Evolutionary conservation across 441 rosid species (phyloP).

Genomic region (Adansonia grandidieri): DNA sequence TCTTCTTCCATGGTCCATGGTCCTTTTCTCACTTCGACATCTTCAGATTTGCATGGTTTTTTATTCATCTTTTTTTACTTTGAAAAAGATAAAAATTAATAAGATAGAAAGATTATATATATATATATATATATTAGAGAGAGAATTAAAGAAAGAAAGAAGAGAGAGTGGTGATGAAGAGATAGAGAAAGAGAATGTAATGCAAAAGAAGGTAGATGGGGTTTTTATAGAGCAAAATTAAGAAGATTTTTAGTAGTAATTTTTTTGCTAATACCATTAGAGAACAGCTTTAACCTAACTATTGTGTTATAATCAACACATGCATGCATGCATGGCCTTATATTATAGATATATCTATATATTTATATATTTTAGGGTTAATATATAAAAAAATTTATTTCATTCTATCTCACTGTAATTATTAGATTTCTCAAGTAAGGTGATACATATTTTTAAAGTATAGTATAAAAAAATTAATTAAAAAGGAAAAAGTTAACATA

Average conservation of each 20-base stretch:
- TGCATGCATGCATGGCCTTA: constrained; percentile 17
- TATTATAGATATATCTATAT: not conserved
- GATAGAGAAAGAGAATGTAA: constrained; percentile 29
- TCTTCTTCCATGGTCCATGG: constrained; percentile 99
- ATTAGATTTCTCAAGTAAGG: not conserved
- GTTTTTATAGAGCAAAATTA: constrained; percentile 55
- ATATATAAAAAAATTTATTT: not conserved
- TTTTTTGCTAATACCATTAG: not conserved
- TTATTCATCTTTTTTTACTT: constrained; percentile 53
- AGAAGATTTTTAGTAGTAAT: constrained; percentile 5
- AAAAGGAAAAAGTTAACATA: too few relatives aligned
- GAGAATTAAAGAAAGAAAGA: not conserved
- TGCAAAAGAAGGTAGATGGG: constrained; percentile 40
- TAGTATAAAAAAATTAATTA: too few relatives aligned
- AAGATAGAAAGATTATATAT: not conserved
- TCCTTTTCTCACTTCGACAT: constrained; percentile 89
- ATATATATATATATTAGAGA: not conserved
- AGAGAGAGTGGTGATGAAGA: not conserved
- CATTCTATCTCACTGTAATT: too few relatives aligned
- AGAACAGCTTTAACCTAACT: constrained; percentile 36
- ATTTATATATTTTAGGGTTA: not conserved
- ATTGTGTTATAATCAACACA: constrained; percentile 28
- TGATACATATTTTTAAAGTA: not conserved
- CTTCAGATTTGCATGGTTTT: constrained; percentile 61
- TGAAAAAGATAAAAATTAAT: not conserved